A percentile compares a stretch with the other conserved stretches of the same genome.
These are phyloP conservation scores for Picea abies DNA, from an alignment of 83 land plant genomes.

Conservation along the genomic window DNA sequence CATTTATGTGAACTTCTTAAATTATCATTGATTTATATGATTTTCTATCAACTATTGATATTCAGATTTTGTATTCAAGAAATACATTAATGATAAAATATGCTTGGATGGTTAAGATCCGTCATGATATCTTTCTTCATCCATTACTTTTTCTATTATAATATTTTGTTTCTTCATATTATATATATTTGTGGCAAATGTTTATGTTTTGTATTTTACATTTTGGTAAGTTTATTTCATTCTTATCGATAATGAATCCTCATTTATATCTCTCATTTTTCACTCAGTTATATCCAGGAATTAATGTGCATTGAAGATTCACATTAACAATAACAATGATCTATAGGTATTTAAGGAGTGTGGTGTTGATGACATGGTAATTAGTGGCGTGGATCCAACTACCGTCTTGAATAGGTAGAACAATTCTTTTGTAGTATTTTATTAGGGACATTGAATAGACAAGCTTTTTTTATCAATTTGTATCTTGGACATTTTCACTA, in stretches of 20 bases:
- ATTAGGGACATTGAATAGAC: neutral
- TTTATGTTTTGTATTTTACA: neutral
- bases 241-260: neutral
- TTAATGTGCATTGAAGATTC: neutral
- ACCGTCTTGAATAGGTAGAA: conserved; percentile 37
- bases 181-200: neutral
- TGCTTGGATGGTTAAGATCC: neutral
- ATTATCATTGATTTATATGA: neutral
- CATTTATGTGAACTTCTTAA: neutral
- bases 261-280: neutral
- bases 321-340: neutral
- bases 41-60: neutral
- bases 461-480: neutral
- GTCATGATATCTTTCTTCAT: neutral
- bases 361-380: conserved; percentile 59
- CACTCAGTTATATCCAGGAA: neutral
- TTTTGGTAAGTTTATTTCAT: conserved; percentile 52
- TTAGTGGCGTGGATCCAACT: conserved; percentile 21
- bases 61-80: neutral
- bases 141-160: neutral
- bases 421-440: neutral
- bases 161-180: neutral
- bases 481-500: neutral
- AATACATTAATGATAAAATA: neutral
- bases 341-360: conserved; percentile 86